Evolutionary conservation across 192 early-diverging fungal genomes (phyloP).

Genomic region (Backusella luteola): DNA sequence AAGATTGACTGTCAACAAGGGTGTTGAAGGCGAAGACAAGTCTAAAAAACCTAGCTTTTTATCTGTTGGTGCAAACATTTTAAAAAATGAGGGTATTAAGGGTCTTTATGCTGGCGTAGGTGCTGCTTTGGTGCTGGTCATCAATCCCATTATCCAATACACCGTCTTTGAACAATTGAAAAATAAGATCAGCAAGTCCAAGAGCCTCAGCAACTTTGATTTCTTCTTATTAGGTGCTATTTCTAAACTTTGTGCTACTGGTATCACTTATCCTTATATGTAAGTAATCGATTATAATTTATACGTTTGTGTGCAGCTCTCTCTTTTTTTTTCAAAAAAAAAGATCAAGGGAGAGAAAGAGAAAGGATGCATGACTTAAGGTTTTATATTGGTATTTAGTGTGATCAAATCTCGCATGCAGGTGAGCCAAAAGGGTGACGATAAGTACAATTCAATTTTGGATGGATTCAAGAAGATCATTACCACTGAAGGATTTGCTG

Average conservation of each 20-base stretch:
- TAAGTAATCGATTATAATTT: slow-evolving; percentile 35
- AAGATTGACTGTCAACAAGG: slow-evolving; percentile 81
- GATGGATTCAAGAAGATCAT: slow-evolving; percentile 95
- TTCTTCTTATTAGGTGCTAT: slow-evolving; percentile 97
- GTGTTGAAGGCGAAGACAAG: slow-evolving; percentile 44
- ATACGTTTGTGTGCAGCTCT: neutral
- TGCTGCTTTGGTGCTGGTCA: slow-evolving; percentile 96
- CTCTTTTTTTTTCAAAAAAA: neutral
- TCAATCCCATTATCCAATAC: slow-evolving; percentile 99
- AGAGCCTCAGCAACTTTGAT: slow-evolving; percentile 74
- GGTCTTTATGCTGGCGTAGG: slow-evolving; percentile 91
- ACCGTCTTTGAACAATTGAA: slow-evolving; percentile 97
- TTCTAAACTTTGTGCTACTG: slow-evolving; percentile 92
- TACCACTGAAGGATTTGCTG: slow-evolving; percentile 82
- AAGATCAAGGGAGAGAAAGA: no score
- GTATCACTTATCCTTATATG: slow-evolving; percentile 98
- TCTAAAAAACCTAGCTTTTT: slow-evolving; percentile 38
- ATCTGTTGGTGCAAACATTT: slow-evolving; percentile 65
- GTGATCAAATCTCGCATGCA: slow-evolving; percentile 99
- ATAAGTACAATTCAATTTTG: slow-evolving; percentile 74
- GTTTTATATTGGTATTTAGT: slow-evolving; percentile 33
- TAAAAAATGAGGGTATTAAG: slow-evolving; percentile 83
- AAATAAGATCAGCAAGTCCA: slow-evolving; percentile 54
- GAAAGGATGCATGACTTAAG: neutral
- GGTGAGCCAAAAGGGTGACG: slow-evolving; percentile 81